Conservation (phyloP, 805 yeast genomes). For the Sugiyamaella smithiae region DNA sequence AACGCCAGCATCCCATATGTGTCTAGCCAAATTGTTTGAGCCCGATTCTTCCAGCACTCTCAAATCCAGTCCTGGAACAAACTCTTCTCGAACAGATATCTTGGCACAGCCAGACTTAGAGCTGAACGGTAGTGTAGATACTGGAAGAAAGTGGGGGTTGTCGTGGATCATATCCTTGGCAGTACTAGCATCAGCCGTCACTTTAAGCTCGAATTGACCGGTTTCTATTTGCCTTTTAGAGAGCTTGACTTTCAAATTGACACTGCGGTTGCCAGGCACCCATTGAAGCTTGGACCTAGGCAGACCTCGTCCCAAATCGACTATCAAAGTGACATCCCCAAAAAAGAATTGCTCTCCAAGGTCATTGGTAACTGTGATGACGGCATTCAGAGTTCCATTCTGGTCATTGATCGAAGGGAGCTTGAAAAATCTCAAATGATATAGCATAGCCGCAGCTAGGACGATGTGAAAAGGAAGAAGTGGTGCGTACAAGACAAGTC, state of each 20-base stretch:
- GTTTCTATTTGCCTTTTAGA: not conserved
- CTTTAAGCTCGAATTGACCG: not conserved
- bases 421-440: conserved; percentile 38
- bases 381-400: conserved; percentile 16
- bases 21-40: conserved; percentile 40
- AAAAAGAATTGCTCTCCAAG: conserved; percentile 41
- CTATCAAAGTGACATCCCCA: conserved; percentile 29
- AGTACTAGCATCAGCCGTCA: not conserved
- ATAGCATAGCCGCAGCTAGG: conserved; percentile 29
- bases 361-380: conserved; percentile 37
- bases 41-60: conserved; percentile 39
- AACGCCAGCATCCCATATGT: conserved; percentile 44
- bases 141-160: conserved; percentile 12
- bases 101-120: not conserved
- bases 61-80: conserved; percentile 2
- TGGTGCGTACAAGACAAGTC: too few relatives aligned
- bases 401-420: conserved; percentile 23
- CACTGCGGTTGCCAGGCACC: conserved; percentile 19
- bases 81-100: not conserved
- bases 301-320: not conserved
- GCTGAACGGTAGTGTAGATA: conserved; percentile 9
- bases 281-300: conserved; percentile 10
- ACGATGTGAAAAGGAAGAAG: not conserved
- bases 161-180: conserved; percentile 12
- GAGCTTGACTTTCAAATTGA: not conserved